phyloP scores from a whole-genome alignment of 495 filamentous ascomycete species.

The Hypoxylon intermedium region DNA sequence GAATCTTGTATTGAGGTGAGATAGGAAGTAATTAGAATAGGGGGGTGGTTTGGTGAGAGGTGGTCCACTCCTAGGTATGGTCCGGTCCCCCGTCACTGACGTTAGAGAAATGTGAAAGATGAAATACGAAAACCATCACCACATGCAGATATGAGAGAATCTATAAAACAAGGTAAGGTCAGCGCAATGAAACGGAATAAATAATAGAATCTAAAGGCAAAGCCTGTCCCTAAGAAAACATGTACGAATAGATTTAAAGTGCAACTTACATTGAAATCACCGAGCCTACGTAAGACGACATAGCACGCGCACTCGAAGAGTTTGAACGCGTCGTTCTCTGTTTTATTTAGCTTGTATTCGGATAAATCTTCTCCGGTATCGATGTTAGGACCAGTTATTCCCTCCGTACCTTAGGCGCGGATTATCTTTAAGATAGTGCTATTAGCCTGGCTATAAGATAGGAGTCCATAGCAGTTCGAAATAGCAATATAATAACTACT shows the following conservation, averaged over 20 bases:
- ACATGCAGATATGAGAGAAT: conserved; percentile 72
- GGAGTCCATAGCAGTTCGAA: conserved; percentile 51
- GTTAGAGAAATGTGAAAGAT: conserved; percentile 58
- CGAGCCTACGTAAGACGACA: conserved; percentile 65
- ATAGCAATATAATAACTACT: conserved; percentile 65
- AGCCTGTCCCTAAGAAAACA: not conserved
- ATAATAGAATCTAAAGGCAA: too few relatives aligned
- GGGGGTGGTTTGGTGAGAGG: too few relatives aligned
- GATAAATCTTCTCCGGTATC: conserved; percentile 5
- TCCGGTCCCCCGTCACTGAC: too few relatives aligned
- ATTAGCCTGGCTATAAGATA: conserved; percentile 48
- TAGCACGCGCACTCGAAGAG: conserved; percentile 46
- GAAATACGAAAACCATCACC: conserved; percentile 71
- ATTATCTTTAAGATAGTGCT: conserved; percentile 47
- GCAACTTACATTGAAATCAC: conserved; percentile 60
- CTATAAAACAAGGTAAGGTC: conserved; percentile 8
- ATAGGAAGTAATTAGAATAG: too few relatives aligned
- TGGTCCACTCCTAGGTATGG: too few relatives aligned
- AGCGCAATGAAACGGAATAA: not conserved
- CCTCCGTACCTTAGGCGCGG: conserved; percentile 26
- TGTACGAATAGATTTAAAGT: not conserved
- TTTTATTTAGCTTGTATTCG: conserved; percentile 21
- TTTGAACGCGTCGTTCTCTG: conserved; percentile 16
- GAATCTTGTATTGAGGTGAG: not conserved
- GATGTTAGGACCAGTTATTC: conserved; percentile 5